Base-by-base conservation (phyloP, 352 stramenopile genomes). In the Phytophthora tentaculata region DNA sequence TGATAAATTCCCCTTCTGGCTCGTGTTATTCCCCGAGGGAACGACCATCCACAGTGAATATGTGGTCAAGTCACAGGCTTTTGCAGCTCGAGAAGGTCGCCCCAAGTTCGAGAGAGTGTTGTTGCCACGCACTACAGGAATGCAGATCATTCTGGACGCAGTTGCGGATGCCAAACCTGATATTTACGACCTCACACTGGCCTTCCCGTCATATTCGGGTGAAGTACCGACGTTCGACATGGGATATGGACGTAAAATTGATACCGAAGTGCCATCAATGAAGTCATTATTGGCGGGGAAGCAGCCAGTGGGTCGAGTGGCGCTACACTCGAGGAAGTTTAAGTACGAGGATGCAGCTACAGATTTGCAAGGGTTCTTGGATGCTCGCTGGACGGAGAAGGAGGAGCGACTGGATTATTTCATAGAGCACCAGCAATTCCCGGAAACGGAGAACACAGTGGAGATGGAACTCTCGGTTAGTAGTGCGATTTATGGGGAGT, bases 181-280 rank as follows among this genome's bases (percentile, higher is more conserved):
- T 62, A 94, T 98, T 43, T 98, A 98, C 67, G 95, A 98, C 79
- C 74, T 98, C 12, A 98, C 95, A 28, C 85, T 98, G 56, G 89
- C 87, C 16, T 95, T 94, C 62, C 86, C 88, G 28, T 83, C 74
- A n/a, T 95, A 94, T 70, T 84, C 86, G 29, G 86, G 88, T 35
- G 87, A 94, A 78, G 86, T 95, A 29, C 92, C 92, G 24, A 96
- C 89, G 14, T 97, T 77, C 47, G 88, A 94, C 10, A 97, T 97
- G 89, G 91, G 92, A 20, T 98, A 97, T 71, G 66, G 66, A 23
- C 83, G 92, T 24, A 92, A 94, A 56, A 73, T 66, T 14, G 92
- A 98, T 64, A 91, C 81, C 6, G 73, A 86, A 32, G 77, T 98
- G 55, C 92, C 92, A 41, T 93, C 84, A 19, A 94, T 95, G 86